These are phyloP conservation scores for Oldenlandia corymbosa DNA, from an alignment of 257 asterid genomes.

Conservation along the genomic window DNA sequence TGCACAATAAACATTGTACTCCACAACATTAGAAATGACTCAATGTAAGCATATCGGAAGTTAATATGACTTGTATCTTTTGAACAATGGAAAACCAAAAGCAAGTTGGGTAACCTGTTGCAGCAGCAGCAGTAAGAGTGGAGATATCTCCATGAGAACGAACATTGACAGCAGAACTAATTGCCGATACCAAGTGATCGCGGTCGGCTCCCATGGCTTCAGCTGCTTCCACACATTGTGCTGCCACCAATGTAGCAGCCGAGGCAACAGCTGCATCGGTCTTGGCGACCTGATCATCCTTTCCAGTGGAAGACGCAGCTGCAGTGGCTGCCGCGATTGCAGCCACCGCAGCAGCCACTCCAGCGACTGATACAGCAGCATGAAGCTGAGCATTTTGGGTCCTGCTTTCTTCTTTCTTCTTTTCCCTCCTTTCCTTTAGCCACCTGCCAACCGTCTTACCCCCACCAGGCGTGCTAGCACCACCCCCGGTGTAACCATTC, in stretches of 20 bases:
- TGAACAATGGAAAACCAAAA: no score
- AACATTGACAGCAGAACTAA: conserved; percentile 90
- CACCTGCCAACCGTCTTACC: conserved; percentile 93
- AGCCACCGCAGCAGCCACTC: conserved; percentile 88
- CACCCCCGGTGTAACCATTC: conserved; percentile 40
- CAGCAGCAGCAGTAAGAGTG: conserved; percentile 96
- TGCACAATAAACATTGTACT: conserved; percentile 9
- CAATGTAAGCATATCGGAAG: no score
- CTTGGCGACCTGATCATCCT: conserved; percentile 72
- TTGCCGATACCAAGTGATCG: conserved; percentile 81
- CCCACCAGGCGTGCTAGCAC: conserved; percentile 72
- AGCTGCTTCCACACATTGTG: conserved; percentile 96
- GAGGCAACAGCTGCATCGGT: conserved; percentile 94
- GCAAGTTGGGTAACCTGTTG: conserved; percentile 50
- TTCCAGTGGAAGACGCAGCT: conserved; percentile 62
- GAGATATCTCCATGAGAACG: conserved; percentile 89
- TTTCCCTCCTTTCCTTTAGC: conserved; percentile 88
- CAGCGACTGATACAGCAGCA: conserved; percentile 85
- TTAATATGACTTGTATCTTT: no score
- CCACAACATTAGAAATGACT: neutral
- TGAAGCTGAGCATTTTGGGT: conserved; percentile 91
- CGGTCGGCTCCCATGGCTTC: conserved; percentile 95
- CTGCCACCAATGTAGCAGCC: conserved; percentile 92
- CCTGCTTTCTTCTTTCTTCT: conserved; percentile 90
- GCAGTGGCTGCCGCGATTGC: conserved; percentile 96